Evolutionary conservation across 2,329 filamentous ascomycete species (phyloP), one percentile per base, ranked within the genome.

Genomic region (Penicillium sp.): DNA sequence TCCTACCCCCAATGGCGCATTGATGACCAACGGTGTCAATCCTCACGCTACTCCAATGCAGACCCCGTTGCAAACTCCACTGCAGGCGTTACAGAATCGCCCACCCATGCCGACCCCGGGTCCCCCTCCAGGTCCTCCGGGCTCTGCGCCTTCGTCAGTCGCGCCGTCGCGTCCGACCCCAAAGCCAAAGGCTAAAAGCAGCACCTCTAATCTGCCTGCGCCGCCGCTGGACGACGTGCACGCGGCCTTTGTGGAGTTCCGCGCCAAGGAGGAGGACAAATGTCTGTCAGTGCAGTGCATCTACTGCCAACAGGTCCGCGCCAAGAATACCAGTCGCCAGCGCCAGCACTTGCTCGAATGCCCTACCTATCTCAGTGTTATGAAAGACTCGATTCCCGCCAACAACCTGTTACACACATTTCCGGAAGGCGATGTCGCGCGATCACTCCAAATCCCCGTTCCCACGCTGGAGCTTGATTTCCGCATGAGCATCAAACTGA

Each of bases 401-500:
- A 79, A 79, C 57, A 78, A 78, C 54, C 68, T 79, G 42, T 72
- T 79, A 29, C 76, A 79, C 61, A 76, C 75, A 38, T 79, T 79
- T 60, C 76, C 77, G 28, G 76, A 78, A 61, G 74, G 75, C 43
- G 76, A 79, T 63, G 66, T 77, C 47, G 76, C 76, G 21, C 75
- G 76, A 16, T 77, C 75, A 9, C 62, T 78, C 42, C 73, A 76
- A 57, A 69, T 79, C 26, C 78, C 78, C 8, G 69, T 72, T 6
- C 78, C 78, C 0, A 68, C 69, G 5, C 71, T 80, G 28, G 77
- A 79, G 55, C 70, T 80, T 42, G 78, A 81, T 59, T 81, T 80
- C 67, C 76, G 78, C 45, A 79, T 81, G 70, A 78, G 76, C 60
- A 73, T 80, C 49, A 79, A 79, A 59, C 65, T 80, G 61, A 80